Evolutionary conservation across 441 rosid species (phyloP), one percentile per base, ranked within the genome.

Genomic region (Omphalea diandra): DNA sequence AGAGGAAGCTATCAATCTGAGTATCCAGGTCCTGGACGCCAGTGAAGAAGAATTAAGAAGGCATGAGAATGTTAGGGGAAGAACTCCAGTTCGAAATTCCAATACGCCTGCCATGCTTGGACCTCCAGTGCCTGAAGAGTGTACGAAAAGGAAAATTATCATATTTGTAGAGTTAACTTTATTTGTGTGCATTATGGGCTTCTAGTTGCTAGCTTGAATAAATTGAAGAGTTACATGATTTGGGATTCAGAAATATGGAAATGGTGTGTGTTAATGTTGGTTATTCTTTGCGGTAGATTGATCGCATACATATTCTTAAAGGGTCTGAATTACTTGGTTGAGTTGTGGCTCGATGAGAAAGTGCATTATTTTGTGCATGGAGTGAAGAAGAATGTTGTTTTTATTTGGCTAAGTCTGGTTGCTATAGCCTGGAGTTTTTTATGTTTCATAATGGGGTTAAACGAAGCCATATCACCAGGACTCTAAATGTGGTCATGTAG

Each of bases 211-310:
- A 84, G 92, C 74, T 85, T 82, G 73, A 70, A 82, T 4, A 40
- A 29, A 50, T 68, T 83, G 80, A 31, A 77, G 36, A 58, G 69
- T 38, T 24, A 68, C 22, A n/a, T 36, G 57, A 67, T 83, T 60
- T 79, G 83, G 89, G 65, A 85, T n/a, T 74, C 80, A 70, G 76
- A 78, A 22, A 27, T 83, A 40, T 87, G 86, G 89, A 83, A 81
- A 80, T 83, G 86, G 89, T 80, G 79, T 64, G 83, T 77, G 35
- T 75, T 83, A 41, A 70, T 83, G n/a, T 55, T 82, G 43, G 85
- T 82, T 14, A 71, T 83, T 49, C 77, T 80, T 65, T 74, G 84
- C 12, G 89, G 91, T 29, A 71, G 86, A 52, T 73, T 87, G 74
- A 65, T 82, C 43, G 73, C 84, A 0, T 77, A 68, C 14, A 78